A percentile compares a stretch with the other conserved stretches of the same genome.
phyloP scores from a whole-genome alignment of 1,284 basidiomycete genomes.

The Porodaedalea pini region DNA sequence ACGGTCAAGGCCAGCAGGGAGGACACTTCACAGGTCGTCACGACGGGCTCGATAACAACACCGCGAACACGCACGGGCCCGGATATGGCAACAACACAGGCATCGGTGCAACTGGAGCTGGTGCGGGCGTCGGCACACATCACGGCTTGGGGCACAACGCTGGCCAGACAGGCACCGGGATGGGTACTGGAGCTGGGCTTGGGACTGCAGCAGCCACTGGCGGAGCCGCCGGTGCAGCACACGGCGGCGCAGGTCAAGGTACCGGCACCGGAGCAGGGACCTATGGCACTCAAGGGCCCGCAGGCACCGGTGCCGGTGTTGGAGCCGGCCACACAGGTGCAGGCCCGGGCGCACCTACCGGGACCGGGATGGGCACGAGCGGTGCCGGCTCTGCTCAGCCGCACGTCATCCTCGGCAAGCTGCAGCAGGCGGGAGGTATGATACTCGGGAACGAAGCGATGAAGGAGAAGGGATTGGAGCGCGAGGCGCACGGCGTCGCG shows the following conservation, averaged over 20 bases:
- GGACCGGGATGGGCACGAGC: background rate
- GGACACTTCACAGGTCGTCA: no score
- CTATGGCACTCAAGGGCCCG: background rate
- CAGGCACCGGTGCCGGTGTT: background rate
- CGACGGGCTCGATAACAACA: background rate
- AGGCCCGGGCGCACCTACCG: background rate
- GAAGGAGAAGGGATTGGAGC: conserved; percentile 14
- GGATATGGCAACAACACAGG: no score
- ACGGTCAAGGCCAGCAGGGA: no score
- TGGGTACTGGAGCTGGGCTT: background rate
- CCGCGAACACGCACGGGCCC: background rate
- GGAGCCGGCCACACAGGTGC: background rate
- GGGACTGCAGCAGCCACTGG: background rate
- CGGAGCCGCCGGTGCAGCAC: background rate
- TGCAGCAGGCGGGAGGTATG: conserved; percentile 18
- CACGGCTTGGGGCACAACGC: background rate
- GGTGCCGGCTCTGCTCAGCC: background rate
- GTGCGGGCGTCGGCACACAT: background rate
- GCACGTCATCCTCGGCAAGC: conserved; percentile 13
- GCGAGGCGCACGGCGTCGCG: conserved; percentile 15
- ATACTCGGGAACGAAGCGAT: conserved; percentile 10
- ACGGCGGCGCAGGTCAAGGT: background rate
- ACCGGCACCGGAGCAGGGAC: background rate
- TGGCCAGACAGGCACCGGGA: background rate
- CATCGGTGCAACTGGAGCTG: background rate